Percentiles rank a stretch among this genome's conserved stretches.
phyloP scores from a whole-genome alignment of 2,329 filamentous ascomycete genomes.

The Amylocarpus encephaloides region DNA sequence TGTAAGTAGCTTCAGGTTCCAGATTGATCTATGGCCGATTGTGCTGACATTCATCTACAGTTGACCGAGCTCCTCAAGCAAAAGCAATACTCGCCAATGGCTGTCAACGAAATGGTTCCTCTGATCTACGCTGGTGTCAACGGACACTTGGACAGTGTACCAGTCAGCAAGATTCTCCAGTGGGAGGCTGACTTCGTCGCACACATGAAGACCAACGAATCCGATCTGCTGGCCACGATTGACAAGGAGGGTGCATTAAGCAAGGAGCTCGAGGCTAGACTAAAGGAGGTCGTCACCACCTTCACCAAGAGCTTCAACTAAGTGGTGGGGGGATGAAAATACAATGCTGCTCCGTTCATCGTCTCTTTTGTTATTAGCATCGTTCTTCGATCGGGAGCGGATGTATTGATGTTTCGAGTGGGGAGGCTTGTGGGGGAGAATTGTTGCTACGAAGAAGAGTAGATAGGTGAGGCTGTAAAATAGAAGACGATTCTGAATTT shows the following conservation, averaged over 20 bases:
- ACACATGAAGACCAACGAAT: constrained; percentile 87
- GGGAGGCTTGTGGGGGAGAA: constrained; percentile 10
- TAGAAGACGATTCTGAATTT: constrained; percentile 22
- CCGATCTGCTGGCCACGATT: constrained; percentile 75
- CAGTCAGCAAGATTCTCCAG: constrained; percentile 81
- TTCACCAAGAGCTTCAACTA: constrained; percentile 91
- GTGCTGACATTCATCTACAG: constrained; percentile 34
- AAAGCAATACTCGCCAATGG: constrained; percentile 99
- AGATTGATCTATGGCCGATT: constrained; percentile 18
- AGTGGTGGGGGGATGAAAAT: constrained; percentile 14
- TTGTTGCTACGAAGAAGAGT: constrained; percentile 19
- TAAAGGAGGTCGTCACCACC: constrained; percentile 66
- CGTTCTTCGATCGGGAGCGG: constrained; percentile 9
- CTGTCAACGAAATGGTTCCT: constrained; percentile 99
- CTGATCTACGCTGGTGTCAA: constrained; percentile 99
- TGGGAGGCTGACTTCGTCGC: constrained; percentile 95
- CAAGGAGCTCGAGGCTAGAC: constrained; percentile 83
- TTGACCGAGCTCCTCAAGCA: constrained; percentile 98
- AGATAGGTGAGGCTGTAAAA: constrained; percentile 31
- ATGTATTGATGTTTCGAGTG: constrained; percentile 21
- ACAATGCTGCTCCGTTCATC: constrained; percentile 22
- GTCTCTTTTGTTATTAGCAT: constrained; percentile 28
- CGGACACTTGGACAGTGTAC: constrained; percentile 82
- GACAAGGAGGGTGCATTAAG: constrained; percentile 93
- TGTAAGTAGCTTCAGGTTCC: constrained; percentile 48